These are phyloP conservation scores for Starmerella khaoyaiensis DNA, from an alignment of 805 yeast species.

Conservation along the genomic window DNA sequence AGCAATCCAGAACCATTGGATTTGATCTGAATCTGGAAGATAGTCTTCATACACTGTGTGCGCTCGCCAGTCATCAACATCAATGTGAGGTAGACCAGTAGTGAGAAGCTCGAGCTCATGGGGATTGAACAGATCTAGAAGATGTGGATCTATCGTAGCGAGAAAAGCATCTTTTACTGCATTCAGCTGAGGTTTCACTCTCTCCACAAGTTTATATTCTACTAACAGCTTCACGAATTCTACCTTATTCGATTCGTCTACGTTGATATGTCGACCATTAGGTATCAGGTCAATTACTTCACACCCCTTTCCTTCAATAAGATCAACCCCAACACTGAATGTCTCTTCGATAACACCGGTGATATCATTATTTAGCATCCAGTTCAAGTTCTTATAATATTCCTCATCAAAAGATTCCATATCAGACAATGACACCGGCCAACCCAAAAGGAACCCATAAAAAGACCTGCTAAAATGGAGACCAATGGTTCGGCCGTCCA, in stretches of 20 bases:
- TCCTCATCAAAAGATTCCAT: slow-evolving; percentile 89
- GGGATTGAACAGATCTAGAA: slow-evolving; percentile 81
- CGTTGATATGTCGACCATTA: slow-evolving; percentile 69
- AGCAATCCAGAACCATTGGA: slow-evolving; percentile 97
- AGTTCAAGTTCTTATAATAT: slow-evolving; percentile 77
- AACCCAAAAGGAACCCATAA: slow-evolving; percentile 71
- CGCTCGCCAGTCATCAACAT: slow-evolving; percentile 89
- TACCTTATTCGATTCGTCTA: slow-evolving; percentile 78
- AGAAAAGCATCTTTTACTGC: slow-evolving; percentile 74
- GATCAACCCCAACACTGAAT: slow-evolving; percentile 59
- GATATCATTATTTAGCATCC: slow-evolving; percentile 96
- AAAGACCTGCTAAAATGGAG: slow-evolving; percentile 94
- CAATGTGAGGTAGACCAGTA: slow-evolving; percentile 92
- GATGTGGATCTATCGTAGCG: slow-evolving; percentile 72
- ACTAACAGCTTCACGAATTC: slow-evolving; percentile 80
- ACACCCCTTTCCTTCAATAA: slow-evolving; percentile 47
- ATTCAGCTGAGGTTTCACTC: slow-evolving; percentile 79
- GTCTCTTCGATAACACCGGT: slow-evolving; percentile 92
- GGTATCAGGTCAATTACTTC: slow-evolving; percentile 71
- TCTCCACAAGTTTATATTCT: slow-evolving; percentile 68
- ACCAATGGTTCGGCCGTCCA: slow-evolving; percentile 72
- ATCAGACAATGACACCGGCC: slow-evolving; percentile 73
- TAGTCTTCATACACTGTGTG: slow-evolving; percentile 72
- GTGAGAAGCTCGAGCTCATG: slow-evolving; percentile 87
- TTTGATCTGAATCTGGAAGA: slow-evolving; percentile 67